These are phyloP conservation scores for Spergularia marina DNA, from an alignment of 148 eudicot genomes.

Conservation along the genomic window DNA sequence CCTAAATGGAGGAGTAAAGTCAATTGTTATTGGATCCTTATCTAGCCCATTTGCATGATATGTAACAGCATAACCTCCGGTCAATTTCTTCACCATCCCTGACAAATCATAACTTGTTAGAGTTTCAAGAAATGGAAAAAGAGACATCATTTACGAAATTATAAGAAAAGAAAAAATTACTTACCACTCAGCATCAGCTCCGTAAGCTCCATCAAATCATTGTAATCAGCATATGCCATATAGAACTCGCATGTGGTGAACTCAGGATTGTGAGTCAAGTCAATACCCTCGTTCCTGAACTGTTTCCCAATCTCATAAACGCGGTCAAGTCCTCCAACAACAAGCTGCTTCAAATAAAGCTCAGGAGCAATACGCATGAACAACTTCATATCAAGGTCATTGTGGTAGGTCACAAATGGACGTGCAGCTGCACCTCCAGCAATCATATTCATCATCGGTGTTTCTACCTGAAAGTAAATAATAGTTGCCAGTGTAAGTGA, in stretches of 20 bases:
- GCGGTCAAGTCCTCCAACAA: conserved; percentile 91
- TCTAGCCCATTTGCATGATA: conserved; percentile 86
- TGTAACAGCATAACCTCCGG: conserved; percentile 74
- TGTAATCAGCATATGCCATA: conserved; percentile 96
- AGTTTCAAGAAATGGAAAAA: background rate
- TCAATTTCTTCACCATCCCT: conserved; percentile 95
- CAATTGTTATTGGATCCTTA: conserved; percentile 84
- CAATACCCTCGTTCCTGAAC: conserved; percentile 95
- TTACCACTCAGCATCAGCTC: conserved; percentile 86
- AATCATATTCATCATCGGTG: conserved; percentile 98
- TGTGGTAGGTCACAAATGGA: conserved; percentile 93
- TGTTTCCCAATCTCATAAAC: conserved; percentile 97
- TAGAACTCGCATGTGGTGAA: conserved; percentile 97
- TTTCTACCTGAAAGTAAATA: conserved; percentile 59
- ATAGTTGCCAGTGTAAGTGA: background rate
- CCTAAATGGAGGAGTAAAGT: conserved; percentile 99
- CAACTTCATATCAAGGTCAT: conserved; percentile 82
- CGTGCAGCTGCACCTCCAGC: conserved; percentile 99
- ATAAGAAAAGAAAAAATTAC: conserved; percentile 8
- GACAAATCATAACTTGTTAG: conserved; percentile 19
- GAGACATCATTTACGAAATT: background rate
- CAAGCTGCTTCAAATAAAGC: conserved; percentile 86
- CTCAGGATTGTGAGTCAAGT: conserved; percentile 96
- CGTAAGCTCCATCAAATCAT: conserved; percentile 87
- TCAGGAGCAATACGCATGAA: conserved; percentile 98